A percentile compares a stretch with the other conserved stretches of the same genome.
phyloP scores from a whole-genome alignment of 768 basidiomycete species.

The Tylopilus vinaceipallidus region DNA sequence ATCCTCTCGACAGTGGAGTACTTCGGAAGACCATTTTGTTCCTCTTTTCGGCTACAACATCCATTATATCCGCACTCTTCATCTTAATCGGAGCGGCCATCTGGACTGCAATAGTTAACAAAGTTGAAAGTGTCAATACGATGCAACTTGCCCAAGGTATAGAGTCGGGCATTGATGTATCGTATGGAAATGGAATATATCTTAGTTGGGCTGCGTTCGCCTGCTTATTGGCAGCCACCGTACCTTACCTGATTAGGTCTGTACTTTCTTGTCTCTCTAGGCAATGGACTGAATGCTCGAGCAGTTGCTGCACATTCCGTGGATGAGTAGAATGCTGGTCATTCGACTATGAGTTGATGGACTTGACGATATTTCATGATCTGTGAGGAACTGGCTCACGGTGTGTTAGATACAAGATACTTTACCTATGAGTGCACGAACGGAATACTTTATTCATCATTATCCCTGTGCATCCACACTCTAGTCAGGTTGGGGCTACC shows the following conservation, averaged over 20 bases:
- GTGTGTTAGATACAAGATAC: constrained; percentile 6
- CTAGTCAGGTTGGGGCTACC: neutral
- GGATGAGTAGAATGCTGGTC: constrained; percentile 44
- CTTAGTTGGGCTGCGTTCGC: constrained; percentile 76
- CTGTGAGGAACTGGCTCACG: constrained; percentile 1
- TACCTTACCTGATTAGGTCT: constrained; percentile 79
- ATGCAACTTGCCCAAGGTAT: constrained; percentile 41
- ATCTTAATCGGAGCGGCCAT: constrained; percentile 68
- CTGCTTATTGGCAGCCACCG: constrained; percentile 57
- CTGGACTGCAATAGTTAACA: constrained; percentile 76
- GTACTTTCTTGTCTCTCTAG: constrained; percentile 19
- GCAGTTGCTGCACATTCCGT: constrained; percentile 80
- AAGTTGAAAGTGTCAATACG: constrained; percentile 56
- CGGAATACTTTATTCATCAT: constrained; percentile 21
- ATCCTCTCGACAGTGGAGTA: constrained; percentile 51
- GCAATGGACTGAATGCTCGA: neutral
- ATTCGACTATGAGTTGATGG: constrained; percentile 19
- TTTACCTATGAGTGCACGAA: constrained; percentile 13
- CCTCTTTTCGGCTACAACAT: constrained; percentile 61
- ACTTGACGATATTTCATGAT: constrained; percentile 18
- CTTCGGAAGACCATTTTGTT: constrained; percentile 64
- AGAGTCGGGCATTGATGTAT: constrained; percentile 61
- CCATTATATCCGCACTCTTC: constrained; percentile 57
- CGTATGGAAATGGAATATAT: constrained; percentile 59
- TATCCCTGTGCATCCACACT: constrained; percentile 17